Evolutionary conservation across 2,329 filamentous ascomycete genomes (phyloP), one percentile per base, ranked within the genome.

Genomic region (Exophiala bonariae): DNA sequence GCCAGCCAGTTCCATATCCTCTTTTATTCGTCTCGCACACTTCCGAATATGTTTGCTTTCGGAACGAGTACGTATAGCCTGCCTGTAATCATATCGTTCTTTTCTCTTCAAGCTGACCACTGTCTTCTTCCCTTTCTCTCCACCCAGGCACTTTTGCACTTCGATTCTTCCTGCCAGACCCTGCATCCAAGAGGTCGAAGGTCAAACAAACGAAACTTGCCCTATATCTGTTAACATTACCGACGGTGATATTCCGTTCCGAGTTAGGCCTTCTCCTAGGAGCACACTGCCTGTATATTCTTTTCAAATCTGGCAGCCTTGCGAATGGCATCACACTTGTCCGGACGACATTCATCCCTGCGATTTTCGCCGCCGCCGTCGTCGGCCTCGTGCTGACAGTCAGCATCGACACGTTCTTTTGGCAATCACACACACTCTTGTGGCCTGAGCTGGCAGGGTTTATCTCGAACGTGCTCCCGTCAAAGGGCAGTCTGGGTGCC

Each of bases 41-140:
- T 99, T 56, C 93, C 93, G 2, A 99, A 99, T 66, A 96, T 95
- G 86, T 95, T 96, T 69, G 91, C 93, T 16, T 93, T 97, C 71
- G 81, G 83, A 8, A 71, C 96, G 49, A 89, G 86, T 92, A 74
- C 68, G 84, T 76, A 28, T 20, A n/a, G n/a, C n/a, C n/a, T n/a
- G n/a, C n/a, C n/a, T n/a, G n/a, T n/a, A n/a, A n/a, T n/a, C n/a
- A n/a, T n/a, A n/a, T n/a, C n/a, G n/a, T n/a, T n/a, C n/a, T n/a
- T n/a, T n/a, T n/a, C 20, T 44, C 6, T 17, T 23, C 41, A 16
- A 40, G n/a, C 17, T 14, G 5, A n/a, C 13, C n/a, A 16, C n/a
- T n/a, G n/a, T n/a, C n/a, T n/a, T 26, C 11, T 11, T 26, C 23
- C 11, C 23, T 11, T 26, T 11, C 11, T 26, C 23, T 11, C 6